Percentiles rank a stretch among this genome's conserved stretches.
Conservation (phyloP, 1,284 basidiomycete genomes). For the Cystobasidium pallidum region DNA sequence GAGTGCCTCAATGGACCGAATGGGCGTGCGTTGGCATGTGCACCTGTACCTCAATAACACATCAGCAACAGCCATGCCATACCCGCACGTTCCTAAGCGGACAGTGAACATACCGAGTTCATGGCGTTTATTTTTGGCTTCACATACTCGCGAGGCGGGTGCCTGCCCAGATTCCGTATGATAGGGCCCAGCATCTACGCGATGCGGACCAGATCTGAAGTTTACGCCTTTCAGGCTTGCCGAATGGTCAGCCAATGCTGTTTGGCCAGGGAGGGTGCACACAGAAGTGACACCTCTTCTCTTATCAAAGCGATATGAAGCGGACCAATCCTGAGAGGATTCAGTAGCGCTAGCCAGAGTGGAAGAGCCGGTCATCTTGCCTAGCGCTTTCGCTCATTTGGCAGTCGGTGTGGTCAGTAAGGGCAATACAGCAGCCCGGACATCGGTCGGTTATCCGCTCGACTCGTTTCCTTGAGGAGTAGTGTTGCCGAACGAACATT, state of each 20-base stretch:
- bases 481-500: neutral
- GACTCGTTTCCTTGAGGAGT: no score
- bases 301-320: constrained; percentile 15
- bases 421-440: neutral
- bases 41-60: no score
- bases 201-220: neutral
- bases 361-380: neutral
- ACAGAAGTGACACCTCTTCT: constrained; percentile 14
- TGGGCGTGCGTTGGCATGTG: no score
- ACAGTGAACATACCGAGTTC: neutral
- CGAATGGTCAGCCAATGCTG: neutral
- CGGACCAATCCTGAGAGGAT: constrained; percentile 16
- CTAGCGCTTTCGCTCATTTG: neutral
- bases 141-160: neutral
- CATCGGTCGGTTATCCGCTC: neutral
- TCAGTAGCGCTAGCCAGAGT: neutral
- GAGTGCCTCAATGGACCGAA: neutral
- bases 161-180: neutral
- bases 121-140: neutral
- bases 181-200: neutral
- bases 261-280: constrained; percentile 4
- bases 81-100: no score
- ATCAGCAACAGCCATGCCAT: no score
- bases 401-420: constrained; percentile 1
- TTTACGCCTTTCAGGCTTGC: constrained; percentile 17